Conservation (phyloP, 441 rosid species). For the Populus hybrid region DNA sequence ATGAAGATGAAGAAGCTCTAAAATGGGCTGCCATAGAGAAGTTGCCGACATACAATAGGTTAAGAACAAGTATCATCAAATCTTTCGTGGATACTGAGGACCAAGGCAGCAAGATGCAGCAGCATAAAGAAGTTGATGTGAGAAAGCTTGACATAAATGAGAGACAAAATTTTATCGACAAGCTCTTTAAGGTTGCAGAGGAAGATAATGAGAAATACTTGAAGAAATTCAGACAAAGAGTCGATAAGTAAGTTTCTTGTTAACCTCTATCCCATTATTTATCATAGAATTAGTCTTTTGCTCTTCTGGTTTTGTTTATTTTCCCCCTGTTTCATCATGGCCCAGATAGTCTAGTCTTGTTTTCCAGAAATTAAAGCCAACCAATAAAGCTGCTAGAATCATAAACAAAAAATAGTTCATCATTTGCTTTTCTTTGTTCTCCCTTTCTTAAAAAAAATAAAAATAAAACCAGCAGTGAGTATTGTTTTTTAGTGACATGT, state of each 20-base stretch:
- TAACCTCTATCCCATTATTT: background rate
- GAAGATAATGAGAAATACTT: conserved; percentile 68
- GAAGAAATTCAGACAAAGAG: conserved; percentile 52
- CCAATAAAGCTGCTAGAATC: background rate
- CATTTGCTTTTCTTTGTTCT: too few species aligned
- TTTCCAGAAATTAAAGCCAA: background rate
- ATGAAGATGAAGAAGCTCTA: conserved; percentile 85
- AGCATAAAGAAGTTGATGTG: conserved; percentile 56
- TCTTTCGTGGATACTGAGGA: conserved; percentile 36
- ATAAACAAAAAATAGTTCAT: background rate
- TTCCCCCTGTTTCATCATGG: background rate
- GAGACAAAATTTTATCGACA: conserved; percentile 55
- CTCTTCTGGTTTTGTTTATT: background rate
- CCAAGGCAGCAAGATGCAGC: conserved; percentile 23
- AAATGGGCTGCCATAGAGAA: conserved; percentile 94
- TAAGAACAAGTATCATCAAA: conserved; percentile 61
- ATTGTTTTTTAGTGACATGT: too few species aligned
- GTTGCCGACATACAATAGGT: conserved; percentile 67
- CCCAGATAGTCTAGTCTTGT: background rate
- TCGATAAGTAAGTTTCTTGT: conserved; percentile 46
- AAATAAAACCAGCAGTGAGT: too few species aligned
- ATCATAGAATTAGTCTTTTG: too few species aligned
- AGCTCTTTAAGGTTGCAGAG: conserved; percentile 60
- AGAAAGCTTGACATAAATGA: conserved; percentile 59
- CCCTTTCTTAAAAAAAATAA: too few species aligned